A percentile compares a stretch with the other conserved stretches of the same genome.
Conservation (phyloP, 169 alveolate species). For the Cryptosporidium ubiquitum region DNA sequence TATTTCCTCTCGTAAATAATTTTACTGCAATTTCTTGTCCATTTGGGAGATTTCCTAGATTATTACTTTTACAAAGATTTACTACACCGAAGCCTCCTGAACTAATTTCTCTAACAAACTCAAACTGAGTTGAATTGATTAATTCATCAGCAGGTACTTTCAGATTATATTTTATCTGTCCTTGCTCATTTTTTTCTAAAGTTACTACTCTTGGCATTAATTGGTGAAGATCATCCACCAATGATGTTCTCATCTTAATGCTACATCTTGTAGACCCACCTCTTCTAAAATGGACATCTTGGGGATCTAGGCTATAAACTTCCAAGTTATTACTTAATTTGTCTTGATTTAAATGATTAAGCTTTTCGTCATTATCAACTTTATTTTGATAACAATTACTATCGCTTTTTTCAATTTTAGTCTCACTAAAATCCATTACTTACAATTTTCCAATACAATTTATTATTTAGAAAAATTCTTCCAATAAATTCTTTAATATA, state of each 20-base stretch:
- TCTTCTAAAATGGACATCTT: not conserved
- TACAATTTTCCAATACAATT: not conserved
- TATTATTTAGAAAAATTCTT: not conserved
- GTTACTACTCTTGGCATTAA: constrained; percentile 54
- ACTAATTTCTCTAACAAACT: constrained; percentile 27
- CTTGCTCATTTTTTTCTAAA: constrained; percentile 48
- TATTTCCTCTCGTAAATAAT: constrained; percentile 32
- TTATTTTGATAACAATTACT: not conserved
- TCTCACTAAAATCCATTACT: not conserved
- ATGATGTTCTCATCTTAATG: constrained; percentile 45
- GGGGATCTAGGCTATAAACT: not conserved
- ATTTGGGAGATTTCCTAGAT: constrained; percentile 12
- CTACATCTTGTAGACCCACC: not conserved
- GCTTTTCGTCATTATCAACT: not conserved
- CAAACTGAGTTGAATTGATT: constrained; percentile 25
- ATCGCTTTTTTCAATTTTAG: not conserved
- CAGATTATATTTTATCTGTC: constrained; percentile 22
- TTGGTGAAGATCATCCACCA: constrained; percentile 19
- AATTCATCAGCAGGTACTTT: constrained; percentile 43
- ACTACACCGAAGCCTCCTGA: constrained; percentile 69
- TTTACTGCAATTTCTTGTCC: constrained; percentile 66
- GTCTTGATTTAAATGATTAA: not conserved
- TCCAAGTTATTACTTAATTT: not conserved
- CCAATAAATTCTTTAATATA: not conserved
- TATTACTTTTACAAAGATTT: constrained; percentile 25